These are phyloP conservation scores for Vitis hybrid DNA, from an alignment of 177 flowering plant genomes.

Conservation along the genomic window DNA sequence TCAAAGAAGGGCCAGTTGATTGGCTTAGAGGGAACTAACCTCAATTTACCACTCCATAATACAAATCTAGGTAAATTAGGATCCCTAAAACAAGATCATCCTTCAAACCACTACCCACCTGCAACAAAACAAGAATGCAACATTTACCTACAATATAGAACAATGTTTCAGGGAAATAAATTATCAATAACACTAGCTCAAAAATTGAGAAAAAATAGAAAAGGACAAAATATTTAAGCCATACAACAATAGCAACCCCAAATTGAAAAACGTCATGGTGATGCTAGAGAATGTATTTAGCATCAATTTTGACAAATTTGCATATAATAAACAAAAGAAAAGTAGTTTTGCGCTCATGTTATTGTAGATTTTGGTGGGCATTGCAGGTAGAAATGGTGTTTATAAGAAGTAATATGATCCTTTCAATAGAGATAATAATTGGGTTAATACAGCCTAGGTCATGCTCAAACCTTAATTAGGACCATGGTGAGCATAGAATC, in stretches of 20 bases:
- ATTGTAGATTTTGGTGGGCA: no score
- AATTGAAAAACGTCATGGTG: no score
- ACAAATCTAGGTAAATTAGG: constrained; percentile 91
- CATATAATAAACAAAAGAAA: no score
- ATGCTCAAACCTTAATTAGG: constrained; percentile 22
- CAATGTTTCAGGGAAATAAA: not conserved
- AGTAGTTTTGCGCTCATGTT: no score
- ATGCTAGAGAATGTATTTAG: no score
- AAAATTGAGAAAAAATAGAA: not conserved
- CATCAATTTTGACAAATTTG: no score
- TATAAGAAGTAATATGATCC: no score
- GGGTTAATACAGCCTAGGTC: not conserved
- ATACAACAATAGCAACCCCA: no score
- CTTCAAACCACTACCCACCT: constrained; percentile 91
- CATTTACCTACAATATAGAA: not conserved
- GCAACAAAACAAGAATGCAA: constrained; percentile 10
- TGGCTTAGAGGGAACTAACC: constrained; percentile 85
- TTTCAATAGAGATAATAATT: not conserved
- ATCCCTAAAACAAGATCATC: constrained; percentile 87
- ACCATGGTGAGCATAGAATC: constrained; percentile 73
- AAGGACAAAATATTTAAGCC: no score
- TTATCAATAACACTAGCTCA: not conserved
- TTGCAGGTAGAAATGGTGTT: no score
- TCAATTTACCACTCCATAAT: constrained; percentile 78
- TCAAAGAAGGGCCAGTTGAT: constrained; percentile 80